phyloP scores from a whole-genome alignment of 768 basidiomycete genomes.

The Mycena filopes region DNA sequence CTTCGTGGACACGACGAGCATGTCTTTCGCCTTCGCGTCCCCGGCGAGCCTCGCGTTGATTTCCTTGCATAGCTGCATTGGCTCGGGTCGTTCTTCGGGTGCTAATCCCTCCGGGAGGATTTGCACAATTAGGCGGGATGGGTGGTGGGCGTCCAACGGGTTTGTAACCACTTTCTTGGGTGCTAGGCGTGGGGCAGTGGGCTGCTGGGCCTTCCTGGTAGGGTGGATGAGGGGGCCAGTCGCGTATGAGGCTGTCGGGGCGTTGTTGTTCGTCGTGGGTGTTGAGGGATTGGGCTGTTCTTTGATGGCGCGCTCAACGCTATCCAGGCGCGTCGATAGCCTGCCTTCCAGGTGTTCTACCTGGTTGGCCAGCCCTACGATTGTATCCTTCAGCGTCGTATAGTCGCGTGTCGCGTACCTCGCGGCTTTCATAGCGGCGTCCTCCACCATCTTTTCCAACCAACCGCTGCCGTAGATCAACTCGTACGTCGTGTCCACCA shows the following conservation, averaged over 20 bases:
- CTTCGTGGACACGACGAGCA: slow-evolving; percentile 5
- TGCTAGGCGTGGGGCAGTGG: neutral
- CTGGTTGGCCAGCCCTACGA: neutral
- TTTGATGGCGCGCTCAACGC: neutral
- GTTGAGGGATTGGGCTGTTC: neutral
- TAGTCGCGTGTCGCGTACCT: neutral
- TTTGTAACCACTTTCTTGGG: neutral
- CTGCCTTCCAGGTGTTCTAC: neutral
- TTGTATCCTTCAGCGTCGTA: neutral
- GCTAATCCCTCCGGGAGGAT: neutral
- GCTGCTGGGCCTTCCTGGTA: neutral
- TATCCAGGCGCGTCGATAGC: neutral
- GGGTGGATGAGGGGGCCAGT: slow-evolving; percentile 1
- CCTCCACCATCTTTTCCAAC: neutral
- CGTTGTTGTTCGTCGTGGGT: no score
- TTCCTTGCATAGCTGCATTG: neutral
- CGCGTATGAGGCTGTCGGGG: neutral
- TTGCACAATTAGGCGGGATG: slow-evolving; percentile 2
- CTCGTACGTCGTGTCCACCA: neutral
- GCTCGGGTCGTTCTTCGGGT: slow-evolving; percentile 5
- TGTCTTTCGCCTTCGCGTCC: neutral
- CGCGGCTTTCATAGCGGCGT: neutral
- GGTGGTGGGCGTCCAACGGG: slow-evolving; percentile 10
- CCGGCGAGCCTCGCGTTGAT: slow-evolving; percentile 3
- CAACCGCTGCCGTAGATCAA: neutral